phyloP scores from a whole-genome alignment of 495 filamentous ascomycete species.

The Talaromyces wortmannii region DNA sequence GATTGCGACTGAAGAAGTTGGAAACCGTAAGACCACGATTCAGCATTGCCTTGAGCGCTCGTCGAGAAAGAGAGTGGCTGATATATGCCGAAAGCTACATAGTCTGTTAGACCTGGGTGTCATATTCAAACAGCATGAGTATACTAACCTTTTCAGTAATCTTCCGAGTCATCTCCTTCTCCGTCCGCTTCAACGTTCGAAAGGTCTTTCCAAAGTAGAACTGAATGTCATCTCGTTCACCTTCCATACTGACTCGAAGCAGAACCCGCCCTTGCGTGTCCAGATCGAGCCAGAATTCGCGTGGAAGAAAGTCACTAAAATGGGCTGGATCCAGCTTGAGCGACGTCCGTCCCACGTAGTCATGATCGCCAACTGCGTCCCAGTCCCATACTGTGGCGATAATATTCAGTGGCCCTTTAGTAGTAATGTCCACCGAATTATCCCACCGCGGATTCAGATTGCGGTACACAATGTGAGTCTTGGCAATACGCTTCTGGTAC shows the following conservation, averaged over 20 bases:
- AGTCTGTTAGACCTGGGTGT: not conserved
- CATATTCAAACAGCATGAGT: constrained; percentile 5
- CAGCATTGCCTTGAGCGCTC: constrained; percentile 68
- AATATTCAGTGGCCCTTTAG: constrained; percentile 82
- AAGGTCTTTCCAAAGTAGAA: constrained; percentile 99
- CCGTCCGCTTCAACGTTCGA: constrained; percentile 85
- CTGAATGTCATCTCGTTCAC: constrained; percentile 95
- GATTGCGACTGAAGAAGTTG: constrained; percentile 64
- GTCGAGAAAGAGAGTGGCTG: constrained; percentile 76
- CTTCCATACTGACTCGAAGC: constrained; percentile 94
- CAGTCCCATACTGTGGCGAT: constrained; percentile 99
- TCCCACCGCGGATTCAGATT: constrained; percentile 97
- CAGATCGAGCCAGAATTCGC: constrained; percentile 95
- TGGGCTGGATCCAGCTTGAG: constrained; percentile 91
- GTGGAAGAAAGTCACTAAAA: constrained; percentile 90
- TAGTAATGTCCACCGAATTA: constrained; percentile 92
- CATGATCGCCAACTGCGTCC: constrained; percentile 95
- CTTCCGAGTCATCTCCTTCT: constrained; percentile 95
- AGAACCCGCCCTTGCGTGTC: constrained; percentile 91
- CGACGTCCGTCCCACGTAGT: constrained; percentile 91
- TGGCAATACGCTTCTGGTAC: constrained; percentile 94
- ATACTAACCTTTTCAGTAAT: constrained; percentile 91
- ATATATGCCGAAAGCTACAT: constrained; percentile 87
- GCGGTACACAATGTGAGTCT: constrained; percentile 86
- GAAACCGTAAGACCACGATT: constrained; percentile 72